These are phyloP conservation scores for Schizonepeta tenuifolia DNA, from an alignment of 257 asterid genomes.

Conservation along the genomic window DNA sequence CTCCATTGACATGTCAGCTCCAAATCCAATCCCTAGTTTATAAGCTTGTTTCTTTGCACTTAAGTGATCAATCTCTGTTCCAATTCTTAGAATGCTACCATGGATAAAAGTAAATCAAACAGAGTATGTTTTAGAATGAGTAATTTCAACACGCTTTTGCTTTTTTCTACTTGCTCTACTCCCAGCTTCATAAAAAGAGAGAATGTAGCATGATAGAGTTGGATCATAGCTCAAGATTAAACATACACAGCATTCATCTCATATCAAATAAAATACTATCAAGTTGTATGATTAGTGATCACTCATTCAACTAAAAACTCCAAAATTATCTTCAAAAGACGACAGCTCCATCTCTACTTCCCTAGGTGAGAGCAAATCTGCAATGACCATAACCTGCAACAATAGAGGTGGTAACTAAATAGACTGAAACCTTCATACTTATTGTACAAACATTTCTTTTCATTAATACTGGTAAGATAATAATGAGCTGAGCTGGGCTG, in stretches of 20 bases:
- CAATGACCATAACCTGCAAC: constrained; percentile 84
- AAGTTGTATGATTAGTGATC: not conserved
- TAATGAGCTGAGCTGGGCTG: not conserved
- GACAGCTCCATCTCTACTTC: not conserved
- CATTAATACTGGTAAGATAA: not conserved
- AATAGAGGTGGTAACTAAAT: not conserved
- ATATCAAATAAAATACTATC: constrained; percentile 12
- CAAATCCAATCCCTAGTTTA: too few relatives aligned
- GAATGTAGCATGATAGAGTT: not conserved
- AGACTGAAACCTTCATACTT: not conserved
- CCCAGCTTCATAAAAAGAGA: not conserved
- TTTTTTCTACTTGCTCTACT: not conserved
- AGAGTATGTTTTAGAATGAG: not conserved
- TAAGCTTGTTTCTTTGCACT: too few relatives aligned
- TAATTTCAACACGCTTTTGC: not conserved
- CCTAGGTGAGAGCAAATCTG: constrained; percentile 58
- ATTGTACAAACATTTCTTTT: not conserved
- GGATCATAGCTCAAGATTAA: not conserved
- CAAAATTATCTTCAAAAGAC: constrained; percentile 9
- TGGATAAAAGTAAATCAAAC: not conserved
- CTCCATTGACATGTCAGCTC: not conserved
- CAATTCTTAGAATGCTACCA: not conserved
- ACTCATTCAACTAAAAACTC: constrained; percentile 21
- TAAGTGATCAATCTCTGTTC: not conserved
- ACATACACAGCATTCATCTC: not conserved